Base-by-base conservation (phyloP, 1,284 basidiomycete species). In the Fistulinella cinereoalba region DNA sequence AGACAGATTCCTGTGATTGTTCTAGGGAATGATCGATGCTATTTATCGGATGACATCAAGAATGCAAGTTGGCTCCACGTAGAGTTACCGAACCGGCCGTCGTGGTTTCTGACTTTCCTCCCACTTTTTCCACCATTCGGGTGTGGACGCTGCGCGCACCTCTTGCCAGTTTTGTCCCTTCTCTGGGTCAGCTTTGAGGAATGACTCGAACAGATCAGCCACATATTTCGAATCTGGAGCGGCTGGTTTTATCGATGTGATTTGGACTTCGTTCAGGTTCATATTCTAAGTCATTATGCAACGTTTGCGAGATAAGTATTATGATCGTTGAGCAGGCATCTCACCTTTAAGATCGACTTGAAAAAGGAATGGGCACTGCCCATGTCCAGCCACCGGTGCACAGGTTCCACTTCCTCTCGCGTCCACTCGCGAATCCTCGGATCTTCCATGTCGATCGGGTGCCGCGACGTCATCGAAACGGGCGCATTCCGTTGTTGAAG, bases 401-500 rank as follows among this genome's bases (percentile, higher is more conserved):
- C 52, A 31, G 58, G 42, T 3, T 57, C 56, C 40, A 60, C 48
- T 44, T 73, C 70, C 23, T 61, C 59, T 12, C 19, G 37, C 6
- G 57, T 64, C 61, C 62, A 70, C 43, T 67, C 64, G 16, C 72
- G 61, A 38, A 73, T 64, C 33, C 71, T 60, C 5, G 56, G 52
- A 46, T 73, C 71, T 21, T 66, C 60, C 69, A 72, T 71, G 19
- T 65, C n/a, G 31, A 64, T 36, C 7, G 54, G 25, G 2, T 37
- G 52, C 25, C 22, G 16, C 11, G 52, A 42, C 1, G 13, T 46
- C 52, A 61, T 46, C 21, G 45, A 44, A 37, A 39, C 45, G 9
- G 49, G 55, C 2, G 48, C 43, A 16, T 60, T 47, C 37, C 49
- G 65, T 53, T 53, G 59, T 31, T 56, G 52, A 28, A 67, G 42